These are phyloP conservation scores for Leccinum ochraceum DNA, from an alignment of 768 basidiomycete genomes.

Conservation along the genomic window DNA sequence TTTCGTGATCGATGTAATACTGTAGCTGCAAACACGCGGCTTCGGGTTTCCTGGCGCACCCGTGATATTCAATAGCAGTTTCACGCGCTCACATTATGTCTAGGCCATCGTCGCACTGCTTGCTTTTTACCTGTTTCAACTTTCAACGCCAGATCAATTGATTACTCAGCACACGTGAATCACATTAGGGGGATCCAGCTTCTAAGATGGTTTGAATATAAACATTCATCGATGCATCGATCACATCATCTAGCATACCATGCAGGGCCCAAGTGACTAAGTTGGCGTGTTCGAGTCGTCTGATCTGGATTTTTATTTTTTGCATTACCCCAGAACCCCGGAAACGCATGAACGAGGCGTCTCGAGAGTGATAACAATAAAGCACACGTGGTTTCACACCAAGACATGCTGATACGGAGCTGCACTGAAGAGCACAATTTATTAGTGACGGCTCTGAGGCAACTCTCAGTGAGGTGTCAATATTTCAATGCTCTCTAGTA, in stretches of 20 bases:
- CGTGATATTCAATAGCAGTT: background rate
- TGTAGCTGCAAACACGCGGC: background rate
- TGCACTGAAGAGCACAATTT: background rate
- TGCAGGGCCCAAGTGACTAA: background rate
- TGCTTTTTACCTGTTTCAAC: background rate
- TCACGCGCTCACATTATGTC: background rate
- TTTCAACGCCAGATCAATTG: background rate
- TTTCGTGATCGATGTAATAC: background rate
- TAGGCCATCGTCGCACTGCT: background rate
- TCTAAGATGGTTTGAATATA: background rate
- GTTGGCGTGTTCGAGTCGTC: background rate
- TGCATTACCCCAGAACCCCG: background rate
- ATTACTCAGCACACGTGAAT: background rate
- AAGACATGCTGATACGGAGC: background rate
- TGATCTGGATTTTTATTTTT: background rate
- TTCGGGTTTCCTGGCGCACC: background rate
- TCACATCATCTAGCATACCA: background rate
- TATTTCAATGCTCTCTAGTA: background rate
- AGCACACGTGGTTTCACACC: background rate
- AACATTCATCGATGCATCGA: background rate
- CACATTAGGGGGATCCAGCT: background rate
- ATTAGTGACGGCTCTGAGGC: background rate
- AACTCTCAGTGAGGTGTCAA: background rate
- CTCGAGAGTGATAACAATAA: background rate
- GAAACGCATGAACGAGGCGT: background rate